These are phyloP conservation scores for Solanum pinnatisectum DNA, from an alignment of 257 asterid genomes.

Conservation along the genomic window DNA sequence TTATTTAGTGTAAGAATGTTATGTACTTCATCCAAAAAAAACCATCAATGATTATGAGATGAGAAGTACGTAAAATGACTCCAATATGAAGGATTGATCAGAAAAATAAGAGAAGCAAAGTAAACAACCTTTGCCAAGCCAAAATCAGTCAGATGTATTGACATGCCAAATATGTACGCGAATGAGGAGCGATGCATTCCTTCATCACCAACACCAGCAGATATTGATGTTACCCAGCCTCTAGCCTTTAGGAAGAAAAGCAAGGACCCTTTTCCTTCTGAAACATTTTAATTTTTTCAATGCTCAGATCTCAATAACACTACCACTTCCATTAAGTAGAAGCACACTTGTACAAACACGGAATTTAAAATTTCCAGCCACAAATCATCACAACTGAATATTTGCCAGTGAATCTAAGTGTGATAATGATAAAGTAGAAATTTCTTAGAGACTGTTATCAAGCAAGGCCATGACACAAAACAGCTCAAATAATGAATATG, in stretches of 20 bases:
- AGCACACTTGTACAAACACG: neutral
- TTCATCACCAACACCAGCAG: constrained; percentile 97
- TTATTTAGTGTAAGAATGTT: neutral
- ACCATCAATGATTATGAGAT: neutral
- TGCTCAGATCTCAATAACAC: neutral
- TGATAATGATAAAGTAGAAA: neutral
- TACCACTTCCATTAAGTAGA: neutral
- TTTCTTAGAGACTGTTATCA: neutral
- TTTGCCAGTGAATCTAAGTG: neutral
- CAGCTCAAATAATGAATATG: neutral
- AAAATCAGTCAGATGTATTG: constrained; percentile 80
- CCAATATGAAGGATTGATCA: neutral
- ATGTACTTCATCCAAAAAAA: neutral
- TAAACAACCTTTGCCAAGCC: constrained; percentile 75
- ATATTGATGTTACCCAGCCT: constrained; percentile 83
- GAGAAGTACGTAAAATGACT: neutral
- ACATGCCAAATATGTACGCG: constrained; percentile 86
- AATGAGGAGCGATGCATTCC: constrained; percentile 78
- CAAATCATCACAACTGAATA: neutral
- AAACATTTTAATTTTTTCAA: constrained; percentile 2
- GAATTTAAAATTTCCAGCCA: neutral
- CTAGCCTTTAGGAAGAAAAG: constrained; percentile 68
- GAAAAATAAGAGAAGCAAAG: neutral
- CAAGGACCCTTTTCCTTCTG: constrained; percentile 98
- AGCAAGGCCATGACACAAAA: neutral